Conservation (phyloP, 208 protist species). For the Wallacemonas sp. region DNA sequence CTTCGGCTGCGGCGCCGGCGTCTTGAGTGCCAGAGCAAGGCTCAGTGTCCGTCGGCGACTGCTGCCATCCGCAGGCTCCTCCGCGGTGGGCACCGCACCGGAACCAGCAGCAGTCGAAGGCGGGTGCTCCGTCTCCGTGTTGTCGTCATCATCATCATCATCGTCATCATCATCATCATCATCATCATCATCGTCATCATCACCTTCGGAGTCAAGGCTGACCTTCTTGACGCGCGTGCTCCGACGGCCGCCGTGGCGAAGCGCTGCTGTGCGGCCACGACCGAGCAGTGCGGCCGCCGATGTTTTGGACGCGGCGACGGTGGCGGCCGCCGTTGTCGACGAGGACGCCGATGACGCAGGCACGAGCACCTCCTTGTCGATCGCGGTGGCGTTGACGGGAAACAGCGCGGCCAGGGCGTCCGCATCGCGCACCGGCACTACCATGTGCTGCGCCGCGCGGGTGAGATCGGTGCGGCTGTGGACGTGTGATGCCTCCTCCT, state of each 20-base stretch:
- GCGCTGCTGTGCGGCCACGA: neutral
- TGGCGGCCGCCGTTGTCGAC: neutral
- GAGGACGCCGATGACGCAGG: neutral
- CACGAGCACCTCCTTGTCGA: constrained; percentile 7
- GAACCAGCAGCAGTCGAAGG: no score
- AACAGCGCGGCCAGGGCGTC: neutral
- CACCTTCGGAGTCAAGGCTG: no score
- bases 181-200: no score
- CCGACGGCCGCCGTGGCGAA: neutral
- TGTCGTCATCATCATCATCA: neutral
- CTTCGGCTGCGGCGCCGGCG: no score
- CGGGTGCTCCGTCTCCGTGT: neutral
- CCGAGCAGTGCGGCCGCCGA: neutral
- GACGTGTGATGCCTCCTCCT: neutral
- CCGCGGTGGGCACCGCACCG: no score
- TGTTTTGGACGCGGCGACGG: neutral
- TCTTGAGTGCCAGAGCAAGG: neutral
- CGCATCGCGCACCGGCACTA: constrained; percentile 4
- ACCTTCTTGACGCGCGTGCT: no score
- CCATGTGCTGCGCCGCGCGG: neutral
- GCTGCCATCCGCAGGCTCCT: neutral
- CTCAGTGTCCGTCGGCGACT: neutral
- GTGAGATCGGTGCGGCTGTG: neutral
- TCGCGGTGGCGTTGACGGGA: neutral
- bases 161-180: no score